Conservation (phyloP, 345 rosid genomes). For the Gossypium sturtianum region DNA sequence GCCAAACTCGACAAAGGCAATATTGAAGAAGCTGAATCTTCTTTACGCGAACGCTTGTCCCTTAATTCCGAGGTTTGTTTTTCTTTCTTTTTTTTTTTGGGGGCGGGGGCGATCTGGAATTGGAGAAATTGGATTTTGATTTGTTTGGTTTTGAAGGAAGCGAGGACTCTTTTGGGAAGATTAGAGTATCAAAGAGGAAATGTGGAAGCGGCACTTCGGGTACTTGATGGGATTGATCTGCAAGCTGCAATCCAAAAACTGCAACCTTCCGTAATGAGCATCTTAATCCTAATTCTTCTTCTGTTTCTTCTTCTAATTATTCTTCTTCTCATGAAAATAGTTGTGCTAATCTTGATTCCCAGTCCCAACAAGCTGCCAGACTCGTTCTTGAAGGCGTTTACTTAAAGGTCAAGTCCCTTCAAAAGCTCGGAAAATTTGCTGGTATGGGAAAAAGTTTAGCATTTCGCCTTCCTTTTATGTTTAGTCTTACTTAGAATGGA, state of each 20-base stretch:
- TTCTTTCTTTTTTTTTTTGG: no score
- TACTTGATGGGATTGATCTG: conserved; percentile 91
- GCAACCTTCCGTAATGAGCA: conserved; percentile 60
- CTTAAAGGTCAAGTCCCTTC: conserved; percentile 88
- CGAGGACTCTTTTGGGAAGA: conserved; percentile 94
- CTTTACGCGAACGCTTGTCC: conserved; percentile 76
- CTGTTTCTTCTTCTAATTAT: not conserved
- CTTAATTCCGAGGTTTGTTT: conserved; percentile 74
- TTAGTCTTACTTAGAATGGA: conserved; percentile 10
- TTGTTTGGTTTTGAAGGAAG: conserved; percentile 48
- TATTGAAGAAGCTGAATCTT: conserved; percentile 89
- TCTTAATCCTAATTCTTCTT: not conserved
- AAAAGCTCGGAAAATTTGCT: conserved; percentile 70
- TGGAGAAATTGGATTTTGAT: not conserved
- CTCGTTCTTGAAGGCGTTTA: conserved; percentile 85
- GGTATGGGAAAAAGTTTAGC: conserved; percentile 30
- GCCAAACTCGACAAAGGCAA: conserved; percentile 88
- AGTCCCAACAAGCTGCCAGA: conserved; percentile 70
- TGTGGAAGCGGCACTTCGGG: conserved; percentile 84
- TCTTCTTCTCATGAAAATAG: conserved; percentile 37
- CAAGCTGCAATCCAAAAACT: conserved; percentile 71
- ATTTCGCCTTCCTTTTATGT: not conserved
- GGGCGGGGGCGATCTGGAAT: not conserved
- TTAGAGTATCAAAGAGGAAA: conserved; percentile 94
- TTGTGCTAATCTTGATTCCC: conserved; percentile 46